A percentile compares a stretch with the other conserved stretches of the same genome.
Conservation (phyloP, 805 yeast genomes). For the Zygosaccharomyces rouxii region DNA sequence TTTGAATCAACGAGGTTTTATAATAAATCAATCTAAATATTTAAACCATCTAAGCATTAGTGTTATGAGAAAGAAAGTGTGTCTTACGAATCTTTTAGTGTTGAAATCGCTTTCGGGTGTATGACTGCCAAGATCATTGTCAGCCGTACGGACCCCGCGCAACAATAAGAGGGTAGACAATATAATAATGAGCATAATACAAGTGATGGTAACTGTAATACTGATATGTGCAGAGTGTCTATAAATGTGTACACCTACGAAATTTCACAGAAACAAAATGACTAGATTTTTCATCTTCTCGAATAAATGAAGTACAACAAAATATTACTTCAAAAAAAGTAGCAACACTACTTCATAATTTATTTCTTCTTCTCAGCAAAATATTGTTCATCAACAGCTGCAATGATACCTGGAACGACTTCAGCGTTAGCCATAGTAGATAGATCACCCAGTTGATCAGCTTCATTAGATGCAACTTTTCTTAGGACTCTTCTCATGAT, state of each 20-base stretch:
- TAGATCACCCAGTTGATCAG: constrained; percentile 77
- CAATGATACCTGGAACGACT: constrained; percentile 72
- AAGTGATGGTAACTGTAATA: neutral
- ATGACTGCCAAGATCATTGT: no score
- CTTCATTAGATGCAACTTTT: constrained; percentile 69
- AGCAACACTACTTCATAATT: neutral
- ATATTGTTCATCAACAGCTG: constrained; percentile 50
- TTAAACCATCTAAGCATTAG: no score
- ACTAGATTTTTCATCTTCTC: neutral
- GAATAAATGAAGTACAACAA: no score
- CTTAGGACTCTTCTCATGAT: constrained; percentile 83
- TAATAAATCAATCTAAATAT: no score
- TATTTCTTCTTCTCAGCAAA: constrained; percentile 20
- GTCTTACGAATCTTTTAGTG: no score
- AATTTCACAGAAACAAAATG: neutral
- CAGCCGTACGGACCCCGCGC: no score
- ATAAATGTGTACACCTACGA: neutral
- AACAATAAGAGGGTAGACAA: no score
- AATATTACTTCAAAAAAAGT: neutral
- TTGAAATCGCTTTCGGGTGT: no score
- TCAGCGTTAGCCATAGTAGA: constrained; percentile 74
- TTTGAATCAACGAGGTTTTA: neutral
- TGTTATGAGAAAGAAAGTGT: no score
- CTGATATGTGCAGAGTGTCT: neutral
- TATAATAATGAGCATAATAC: no score